A percentile compares a stretch with the other conserved stretches of the same genome.
Evolutionary conservation across 805 yeast genomes (phyloP).

Genomic region (Groenewaldozyma tartarivorans): DNA sequence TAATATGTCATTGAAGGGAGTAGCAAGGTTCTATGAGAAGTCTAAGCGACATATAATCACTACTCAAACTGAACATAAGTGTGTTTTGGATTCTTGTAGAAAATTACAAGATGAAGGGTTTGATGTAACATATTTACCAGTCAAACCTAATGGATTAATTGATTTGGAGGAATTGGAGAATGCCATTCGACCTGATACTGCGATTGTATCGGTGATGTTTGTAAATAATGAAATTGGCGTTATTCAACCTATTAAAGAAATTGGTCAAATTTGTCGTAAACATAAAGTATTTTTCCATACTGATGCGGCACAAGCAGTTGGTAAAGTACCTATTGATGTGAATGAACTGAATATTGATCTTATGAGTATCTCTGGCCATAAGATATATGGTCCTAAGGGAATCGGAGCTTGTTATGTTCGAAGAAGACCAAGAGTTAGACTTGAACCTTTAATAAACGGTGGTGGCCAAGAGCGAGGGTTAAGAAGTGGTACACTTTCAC

Average conservation of each 20-base stretch:
- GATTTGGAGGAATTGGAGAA: conserved; percentile 66
- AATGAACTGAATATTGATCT: conserved; percentile 88
- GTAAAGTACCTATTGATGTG: conserved; percentile 87
- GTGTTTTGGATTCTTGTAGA: conserved; percentile 95
- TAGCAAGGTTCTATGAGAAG: conserved; percentile 82
- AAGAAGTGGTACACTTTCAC: conserved; percentile 93
- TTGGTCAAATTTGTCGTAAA: conserved; percentile 77
- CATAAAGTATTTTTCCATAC: conserved; percentile 94
- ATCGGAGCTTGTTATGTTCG: conserved; percentile 92
- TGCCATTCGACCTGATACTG: conserved; percentile 85
- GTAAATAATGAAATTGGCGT: conserved; percentile 98
- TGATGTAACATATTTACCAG: conserved; percentile 90
- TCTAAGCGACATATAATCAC: conserved; percentile 92
- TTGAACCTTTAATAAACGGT: conserved; percentile 90
- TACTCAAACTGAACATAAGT: conserved; percentile 94
- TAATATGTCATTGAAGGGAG: conserved; percentile 92
- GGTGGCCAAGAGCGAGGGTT: conserved; percentile 99
- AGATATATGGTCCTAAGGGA: conserved; percentile 97
- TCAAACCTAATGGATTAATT: conserved; percentile 68
- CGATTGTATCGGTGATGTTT: conserved; percentile 87
- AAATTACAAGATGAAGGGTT: conserved; percentile 94
- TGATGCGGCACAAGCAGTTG: conserved; percentile 96
- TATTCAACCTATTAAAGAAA: conserved; percentile 89
- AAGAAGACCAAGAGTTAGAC: conserved; percentile 96
- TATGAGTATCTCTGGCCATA: conserved; percentile 90